Percentiles rank a stretch among this genome's conserved stretches.
Conservation (phyloP, 2,329 filamentous ascomycete species). For the Alternaria conjuncta region DNA sequence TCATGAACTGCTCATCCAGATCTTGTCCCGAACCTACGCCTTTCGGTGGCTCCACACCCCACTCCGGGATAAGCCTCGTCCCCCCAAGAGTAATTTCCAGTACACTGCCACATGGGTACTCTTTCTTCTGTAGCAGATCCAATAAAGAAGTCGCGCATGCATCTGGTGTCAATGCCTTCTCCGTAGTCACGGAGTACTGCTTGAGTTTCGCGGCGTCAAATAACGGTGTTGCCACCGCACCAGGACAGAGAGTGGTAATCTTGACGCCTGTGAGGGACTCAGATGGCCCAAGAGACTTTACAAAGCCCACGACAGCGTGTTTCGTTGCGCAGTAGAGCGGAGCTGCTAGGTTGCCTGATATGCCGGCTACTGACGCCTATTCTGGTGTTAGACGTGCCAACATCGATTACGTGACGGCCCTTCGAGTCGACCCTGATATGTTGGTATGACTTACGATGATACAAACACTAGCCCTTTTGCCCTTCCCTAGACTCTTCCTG, state of each 20-base stretch:
- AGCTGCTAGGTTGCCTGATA: slow-evolving; percentile 32
- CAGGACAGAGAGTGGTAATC: slow-evolving; percentile 38
- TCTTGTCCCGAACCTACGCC: slow-evolving; percentile 31
- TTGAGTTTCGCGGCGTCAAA: slow-evolving; percentile 28
- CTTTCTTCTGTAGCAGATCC: slow-evolving; percentile 36
- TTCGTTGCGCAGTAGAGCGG: slow-evolving; percentile 42
- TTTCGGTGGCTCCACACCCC: slow-evolving; percentile 32
- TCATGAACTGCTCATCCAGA: slow-evolving; percentile 14
- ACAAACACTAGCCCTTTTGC: slow-evolving; percentile 39
- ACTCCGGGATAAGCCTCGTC: slow-evolving; percentile 33
- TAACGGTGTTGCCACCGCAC: slow-evolving; percentile 33
- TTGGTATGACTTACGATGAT: slow-evolving; percentile 34
- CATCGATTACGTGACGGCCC: not conserved
- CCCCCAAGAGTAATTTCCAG: slow-evolving; percentile 29
- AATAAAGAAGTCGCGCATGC: slow-evolving; percentile 30
- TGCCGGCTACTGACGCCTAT: slow-evolving; percentile 34
- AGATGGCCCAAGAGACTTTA: slow-evolving; percentile 34
- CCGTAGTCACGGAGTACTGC: slow-evolving; percentile 27
- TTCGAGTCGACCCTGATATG: not conserved
- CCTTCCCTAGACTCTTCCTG: slow-evolving; percentile 31
- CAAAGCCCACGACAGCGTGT: slow-evolving; percentile 41
- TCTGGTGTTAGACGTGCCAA: not conserved
- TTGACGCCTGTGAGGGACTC: slow-evolving; percentile 40
- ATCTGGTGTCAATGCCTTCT: slow-evolving; percentile 24
- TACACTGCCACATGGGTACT: slow-evolving; percentile 35